These are phyloP conservation scores for Blastobotrys terrestris DNA, from an alignment of 805 yeast genomes.

Conservation along the genomic window DNA sequence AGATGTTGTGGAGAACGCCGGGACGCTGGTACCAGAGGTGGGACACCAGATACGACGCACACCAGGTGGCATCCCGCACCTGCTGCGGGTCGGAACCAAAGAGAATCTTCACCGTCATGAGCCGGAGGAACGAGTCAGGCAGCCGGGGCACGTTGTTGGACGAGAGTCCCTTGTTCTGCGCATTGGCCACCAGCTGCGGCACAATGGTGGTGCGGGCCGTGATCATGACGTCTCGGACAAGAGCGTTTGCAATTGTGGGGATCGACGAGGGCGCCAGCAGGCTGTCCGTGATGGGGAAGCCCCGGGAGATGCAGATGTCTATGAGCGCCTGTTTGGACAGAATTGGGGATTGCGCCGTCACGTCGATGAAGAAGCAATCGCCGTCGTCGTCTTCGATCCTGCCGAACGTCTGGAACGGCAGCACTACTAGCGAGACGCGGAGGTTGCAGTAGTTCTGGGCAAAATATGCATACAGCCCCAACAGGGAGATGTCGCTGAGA, in stretches of 20 bases:
- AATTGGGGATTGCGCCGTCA: neutral
- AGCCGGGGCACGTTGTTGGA: neutral
- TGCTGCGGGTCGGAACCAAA: neutral
- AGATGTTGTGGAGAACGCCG: neutral
- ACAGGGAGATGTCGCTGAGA: neutral
- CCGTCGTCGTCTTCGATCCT: neutral
- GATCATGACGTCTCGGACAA: neutral
- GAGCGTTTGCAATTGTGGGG: neutral
- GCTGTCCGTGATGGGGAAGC: neutral
- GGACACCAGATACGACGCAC: neutral
- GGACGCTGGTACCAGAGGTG: neutral
- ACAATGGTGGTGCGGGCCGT: neutral
- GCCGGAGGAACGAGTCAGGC: neutral
- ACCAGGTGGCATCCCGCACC: neutral
- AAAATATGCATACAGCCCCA: neutral
- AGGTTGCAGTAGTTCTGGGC: neutral
- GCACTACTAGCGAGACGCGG: neutral
- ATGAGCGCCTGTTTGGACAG: neutral
- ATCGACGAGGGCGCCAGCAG: neutral
- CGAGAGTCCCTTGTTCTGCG: neutral
- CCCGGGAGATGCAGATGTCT: neutral
- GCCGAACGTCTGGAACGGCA: neutral
- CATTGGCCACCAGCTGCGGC: neutral
- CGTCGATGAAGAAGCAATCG: neutral
- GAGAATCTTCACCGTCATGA: neutral